A percentile compares a stretch with the other conserved stretches of the same genome.
Evolutionary conservation across 768 basidiomycete species (phyloP).

Genomic region (Phaeotremella fagi): DNA sequence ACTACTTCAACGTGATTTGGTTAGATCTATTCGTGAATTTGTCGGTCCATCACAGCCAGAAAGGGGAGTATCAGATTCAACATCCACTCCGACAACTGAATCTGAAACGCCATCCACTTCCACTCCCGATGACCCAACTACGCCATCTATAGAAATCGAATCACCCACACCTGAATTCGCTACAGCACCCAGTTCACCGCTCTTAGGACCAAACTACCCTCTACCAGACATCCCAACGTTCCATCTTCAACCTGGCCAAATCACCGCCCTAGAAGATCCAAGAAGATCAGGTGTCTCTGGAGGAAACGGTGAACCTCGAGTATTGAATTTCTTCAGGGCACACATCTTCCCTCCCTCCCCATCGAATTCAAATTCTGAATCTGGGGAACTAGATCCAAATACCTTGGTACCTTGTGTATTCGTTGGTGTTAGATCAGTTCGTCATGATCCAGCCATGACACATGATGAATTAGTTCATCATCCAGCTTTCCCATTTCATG

Average conservation of each 20-base stretch:
- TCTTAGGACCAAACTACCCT: background rate
- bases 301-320: conserved; percentile 21
- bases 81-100: too few relatives aligned
- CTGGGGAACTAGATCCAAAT: conserved; percentile 12
- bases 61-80: background rate
- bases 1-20: conserved; percentile 24
- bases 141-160: background rate
- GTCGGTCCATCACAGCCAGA: conserved; percentile 14
- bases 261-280: conserved; percentile 1
- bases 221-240: conserved; percentile 10
- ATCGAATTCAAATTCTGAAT: background rate
- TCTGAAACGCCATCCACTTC: background rate
- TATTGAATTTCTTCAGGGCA: conserved; percentile 40
- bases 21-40: conserved; percentile 26
- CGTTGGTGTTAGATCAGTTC: conserved; percentile 29
- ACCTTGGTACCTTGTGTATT: conserved; percentile 36
- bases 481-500: conserved; percentile 25
- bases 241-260: conserved; percentile 26
- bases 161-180: too few relatives aligned
- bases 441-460: conserved; percentile 22
- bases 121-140: background rate
- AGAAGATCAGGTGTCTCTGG: conserved; percentile 14
- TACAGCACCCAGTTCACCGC: background rate
- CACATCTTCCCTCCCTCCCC: conserved; percentile 37
- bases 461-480: conserved; percentile 28